These are phyloP conservation scores for Penicillium diatomitis DNA, from an alignment of 495 filamentous ascomycete species.

Conservation along the genomic window DNA sequence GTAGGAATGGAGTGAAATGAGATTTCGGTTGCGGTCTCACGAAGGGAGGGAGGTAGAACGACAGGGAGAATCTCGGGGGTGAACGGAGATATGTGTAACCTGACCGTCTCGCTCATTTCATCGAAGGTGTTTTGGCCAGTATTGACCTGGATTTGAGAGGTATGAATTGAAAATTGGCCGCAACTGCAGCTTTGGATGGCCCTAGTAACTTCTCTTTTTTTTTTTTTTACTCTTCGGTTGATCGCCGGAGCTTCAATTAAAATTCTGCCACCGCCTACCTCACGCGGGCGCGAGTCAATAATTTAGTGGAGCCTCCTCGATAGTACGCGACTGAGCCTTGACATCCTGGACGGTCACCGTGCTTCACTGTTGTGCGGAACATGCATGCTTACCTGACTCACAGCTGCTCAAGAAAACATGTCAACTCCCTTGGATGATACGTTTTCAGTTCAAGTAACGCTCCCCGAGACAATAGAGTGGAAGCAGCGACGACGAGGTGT, in stretches of 20 bases:
- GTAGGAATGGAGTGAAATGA: slow-evolving; percentile 77
- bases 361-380: too few relatives aligned
- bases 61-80: slow-evolving; percentile 58
- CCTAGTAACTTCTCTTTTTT: slow-evolving; percentile 1
- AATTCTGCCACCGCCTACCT: slow-evolving; percentile 9
- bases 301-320: too few relatives aligned
- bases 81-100: slow-evolving; percentile 83
- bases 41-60: slow-evolving; percentile 59
- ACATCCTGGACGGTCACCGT: too few relatives aligned
- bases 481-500: too few relatives aligned
- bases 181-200: too few relatives aligned
- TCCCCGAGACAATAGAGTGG: too few relatives aligned
- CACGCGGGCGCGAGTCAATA: not conserved
- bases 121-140: slow-evolving; percentile 9
- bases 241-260: not conserved
- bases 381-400: too few relatives aligned
- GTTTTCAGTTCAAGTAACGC: too few relatives aligned
- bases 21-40: slow-evolving; percentile 60
- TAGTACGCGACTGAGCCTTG: too few relatives aligned
- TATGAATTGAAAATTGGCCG: too few relatives aligned
- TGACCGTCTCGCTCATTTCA: slow-evolving; percentile 32
- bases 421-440: too few relatives aligned
- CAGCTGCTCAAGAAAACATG: too few relatives aligned
- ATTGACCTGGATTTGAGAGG: not conserved
- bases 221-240: slow-evolving; percentile 5